Evolutionary conservation across 768 basidiomycete genomes (phyloP), one percentile per base, ranked within the genome.

Genomic region (Kwoniella mangroviensis): DNA sequence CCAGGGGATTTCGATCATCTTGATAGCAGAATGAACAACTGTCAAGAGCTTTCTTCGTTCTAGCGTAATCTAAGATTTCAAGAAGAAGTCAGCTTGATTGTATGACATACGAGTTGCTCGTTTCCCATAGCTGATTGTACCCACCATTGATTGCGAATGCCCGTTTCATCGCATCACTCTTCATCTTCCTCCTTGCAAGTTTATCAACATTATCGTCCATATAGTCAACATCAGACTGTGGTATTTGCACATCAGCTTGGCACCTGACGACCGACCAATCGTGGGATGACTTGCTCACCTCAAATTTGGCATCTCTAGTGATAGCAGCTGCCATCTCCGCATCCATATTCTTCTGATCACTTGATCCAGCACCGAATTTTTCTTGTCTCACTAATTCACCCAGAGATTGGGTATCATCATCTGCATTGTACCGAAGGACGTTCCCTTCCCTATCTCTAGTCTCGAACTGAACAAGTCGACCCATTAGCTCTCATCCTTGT

Each of bases 191-290:
- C 66, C 95, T 86, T 49, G 92, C 93, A 0, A 98, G 86, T 74
- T 90, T 90, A 77, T 96, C 96, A 0, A 94, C 94, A 80, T 98
- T 96, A 73, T 98, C 97, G 74, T 99, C 97, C 72, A 97, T 90
- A 75, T 98, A 98, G 56, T 98, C 97, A 41, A 95, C 85, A 76
- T 95, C 89, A 73, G 91, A 90, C 91, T 94, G 19, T 7, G 41
- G 4, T 15, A 41, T 45, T 57, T 7, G 13, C 4, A 55, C 19
- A 24, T 63, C 52, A 68, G 51, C n/a, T 65, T n/a, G n/a, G n/a
- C n/a, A n/a, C n/a, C n/a, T n/a, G n/a, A n/a, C n/a, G n/a, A n/a
- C n/a, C n/a, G n/a, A n/a, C n/a, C n/a, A n/a, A n/a, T n/a, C n/a
- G n/a, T n/a, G n/a, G n/a, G n/a, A n/a, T n/a, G n/a, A n/a, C n/a